Base-by-base conservation (phyloP, 768 basidiomycete genomes). In the Rhodotorula diobovata region DNA sequence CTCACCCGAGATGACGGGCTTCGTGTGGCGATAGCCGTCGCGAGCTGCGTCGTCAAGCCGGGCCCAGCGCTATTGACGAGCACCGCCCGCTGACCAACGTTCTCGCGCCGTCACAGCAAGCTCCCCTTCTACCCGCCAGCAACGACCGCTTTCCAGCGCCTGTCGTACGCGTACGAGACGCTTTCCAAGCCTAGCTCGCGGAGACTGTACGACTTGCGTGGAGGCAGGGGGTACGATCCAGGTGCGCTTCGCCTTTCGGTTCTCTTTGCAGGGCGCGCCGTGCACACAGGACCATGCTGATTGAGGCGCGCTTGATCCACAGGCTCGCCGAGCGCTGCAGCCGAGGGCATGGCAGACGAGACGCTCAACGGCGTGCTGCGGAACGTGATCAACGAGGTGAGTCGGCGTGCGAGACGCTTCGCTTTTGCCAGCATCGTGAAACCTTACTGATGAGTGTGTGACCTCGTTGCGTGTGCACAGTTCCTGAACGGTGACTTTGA, bases 401-500 rank as follows among this genome's bases (percentile, higher is more conserved):
- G 68, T 50, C 2, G 18, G 4, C 46, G 39, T 20, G 6, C 16
- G n/a, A n/a, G 58, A 4, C 15, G 51, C 7, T 32, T 10, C 39
- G 32, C 25, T 28, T 41, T 16, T 16, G 41, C 16, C 16, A 9
- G 41, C 41, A 10, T 16, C 41, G 41, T n/a, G n/a, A n/a, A n/a
- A n/a, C n/a, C n/a, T n/a, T n/a, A n/a, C n/a, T n/a, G n/a, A n/a
- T n/a, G n/a, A n/a, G 39, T 39, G 39, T 14, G 39, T 14, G 7
- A 14, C 7, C 39, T 39, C 39, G 18, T 7, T 48, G 46, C 46
- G 8, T 15, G 20, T 8, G 7, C 11, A 20, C 60, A 74, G 70
- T 75, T 91, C 74, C 80, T 93, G 56, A 89, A 91, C 65, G 91
- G 91, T 12, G 91, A 93, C 80, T 82, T 93, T n/a, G 90, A 92